Evolutionary conservation across 805 yeast genomes (phyloP).

Genomic region (Clavispora asparagi): DNA sequence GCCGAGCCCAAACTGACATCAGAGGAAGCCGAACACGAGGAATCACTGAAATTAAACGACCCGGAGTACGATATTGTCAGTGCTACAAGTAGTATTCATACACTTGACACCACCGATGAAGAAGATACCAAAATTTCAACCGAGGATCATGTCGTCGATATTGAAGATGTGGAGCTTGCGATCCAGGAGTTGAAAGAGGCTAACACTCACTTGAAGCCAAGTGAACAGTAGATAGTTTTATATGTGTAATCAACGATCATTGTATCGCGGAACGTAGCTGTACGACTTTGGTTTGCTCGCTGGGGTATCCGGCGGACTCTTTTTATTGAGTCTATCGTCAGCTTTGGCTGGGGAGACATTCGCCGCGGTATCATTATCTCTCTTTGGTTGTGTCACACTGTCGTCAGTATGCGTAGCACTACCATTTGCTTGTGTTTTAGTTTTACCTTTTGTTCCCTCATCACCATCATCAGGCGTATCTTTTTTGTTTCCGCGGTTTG

Average conservation of each 20-base stretch:
- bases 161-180: neutral
- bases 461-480: neutral
- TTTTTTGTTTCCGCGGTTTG: neutral
- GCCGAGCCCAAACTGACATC: too few species aligned
- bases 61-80: neutral
- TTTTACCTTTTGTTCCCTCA: neutral
- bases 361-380: too few species aligned
- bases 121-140: neutral
- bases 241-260: neutral
- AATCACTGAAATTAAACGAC: neutral
- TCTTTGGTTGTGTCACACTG: too few species aligned
- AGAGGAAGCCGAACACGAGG: neutral
- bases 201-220: neutral
- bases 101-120: neutral
- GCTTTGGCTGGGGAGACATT: too few species aligned
- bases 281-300: neutral
- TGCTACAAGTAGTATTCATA: neutral
- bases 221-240: neutral
- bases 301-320: too few species aligned
- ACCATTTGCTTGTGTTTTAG: neutral
- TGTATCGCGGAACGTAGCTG: constrained; percentile 5
- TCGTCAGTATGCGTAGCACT: too few species aligned
- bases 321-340: too few species aligned
- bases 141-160: neutral
- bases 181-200: neutral